Conservation (phyloP, 2,329 filamentous ascomycete genomes). For the Ceratocystis papillata region DNA sequence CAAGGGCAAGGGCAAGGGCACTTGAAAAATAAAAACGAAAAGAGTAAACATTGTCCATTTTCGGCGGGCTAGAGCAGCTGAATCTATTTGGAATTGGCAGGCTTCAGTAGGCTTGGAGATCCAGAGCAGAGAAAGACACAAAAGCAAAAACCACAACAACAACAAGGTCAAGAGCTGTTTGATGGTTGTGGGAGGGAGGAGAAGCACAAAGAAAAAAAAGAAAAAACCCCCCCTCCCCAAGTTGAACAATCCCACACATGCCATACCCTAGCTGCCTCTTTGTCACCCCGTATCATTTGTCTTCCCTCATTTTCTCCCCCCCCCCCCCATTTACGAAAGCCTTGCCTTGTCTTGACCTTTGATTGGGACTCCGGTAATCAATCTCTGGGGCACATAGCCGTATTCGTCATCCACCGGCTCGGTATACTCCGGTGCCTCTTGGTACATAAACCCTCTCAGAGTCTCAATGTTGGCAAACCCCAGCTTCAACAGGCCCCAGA, state of each 20-base stretch:
- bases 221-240: background rate
- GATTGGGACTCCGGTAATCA: background rate
- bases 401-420: slow-evolving; percentile 17
- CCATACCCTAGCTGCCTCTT: background rate
- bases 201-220: background rate
- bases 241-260: background rate
- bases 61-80: background rate
- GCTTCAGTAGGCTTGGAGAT: background rate
- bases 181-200: background rate
- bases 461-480: slow-evolving; percentile 19
- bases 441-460: slow-evolving; percentile 11
- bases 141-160: background rate
- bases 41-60: background rate
- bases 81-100: background rate
- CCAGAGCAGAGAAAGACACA: background rate
- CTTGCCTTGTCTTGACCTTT: background rate
- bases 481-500: slow-evolving; percentile 8
- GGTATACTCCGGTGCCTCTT: slow-evolving; percentile 9
- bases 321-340: background rate
- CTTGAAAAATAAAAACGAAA: background rate
- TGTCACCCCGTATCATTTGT: background rate
- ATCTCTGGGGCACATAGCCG: slow-evolving; percentile 16
- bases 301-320: background rate
- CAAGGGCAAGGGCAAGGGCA: too few species aligned
- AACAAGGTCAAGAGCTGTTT: background rate